These are phyloP conservation scores for Ilex aquifolium DNA, from an alignment of 257 asterid genomes.

Conservation along the genomic window DNA sequence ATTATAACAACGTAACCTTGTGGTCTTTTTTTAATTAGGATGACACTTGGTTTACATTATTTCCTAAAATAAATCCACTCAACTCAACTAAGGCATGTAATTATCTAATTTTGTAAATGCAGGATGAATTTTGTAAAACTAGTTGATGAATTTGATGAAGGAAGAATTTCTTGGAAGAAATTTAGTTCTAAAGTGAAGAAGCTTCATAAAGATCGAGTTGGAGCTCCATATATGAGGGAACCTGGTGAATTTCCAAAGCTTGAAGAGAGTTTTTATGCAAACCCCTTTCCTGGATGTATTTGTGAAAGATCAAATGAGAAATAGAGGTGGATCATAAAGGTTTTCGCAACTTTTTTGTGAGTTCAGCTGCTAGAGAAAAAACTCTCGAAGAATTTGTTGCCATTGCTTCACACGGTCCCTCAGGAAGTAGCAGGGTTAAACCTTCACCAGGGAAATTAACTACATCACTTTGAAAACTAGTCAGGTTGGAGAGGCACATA, in stretches of 20 bases:
- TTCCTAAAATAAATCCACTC: not conserved
- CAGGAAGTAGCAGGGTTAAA: too few relatives aligned
- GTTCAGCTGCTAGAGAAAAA: constrained; percentile 1
- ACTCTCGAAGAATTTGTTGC: constrained; percentile 7
- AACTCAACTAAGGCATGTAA: not conserved
- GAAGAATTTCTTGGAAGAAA: constrained; percentile 72
- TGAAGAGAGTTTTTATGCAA: constrained; percentile 92
- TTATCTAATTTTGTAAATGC: constrained; percentile 15
- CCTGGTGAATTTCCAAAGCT: constrained; percentile 83
- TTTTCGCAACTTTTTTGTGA: constrained; percentile 4
- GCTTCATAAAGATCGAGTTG: constrained; percentile 61
- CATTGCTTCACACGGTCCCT: not conserved
- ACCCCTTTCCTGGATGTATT: constrained; percentile 86
- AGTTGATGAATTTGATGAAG: constrained; percentile 73
- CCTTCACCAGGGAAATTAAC: too few relatives aligned
- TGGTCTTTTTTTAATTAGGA: too few relatives aligned
- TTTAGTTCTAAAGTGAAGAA: constrained; percentile 68
- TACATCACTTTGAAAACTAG: too few relatives aligned
- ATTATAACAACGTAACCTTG: too few relatives aligned
- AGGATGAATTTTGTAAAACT: constrained; percentile 79
- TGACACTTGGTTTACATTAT: not conserved
- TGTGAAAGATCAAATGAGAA: constrained; percentile 54
- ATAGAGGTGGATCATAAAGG: constrained; percentile 16
- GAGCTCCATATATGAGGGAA: constrained; percentile 86
- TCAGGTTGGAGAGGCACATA: too few relatives aligned